Conservation (phyloP, 768 basidiomycete genomes). For the Amanita thiersii region DNA sequence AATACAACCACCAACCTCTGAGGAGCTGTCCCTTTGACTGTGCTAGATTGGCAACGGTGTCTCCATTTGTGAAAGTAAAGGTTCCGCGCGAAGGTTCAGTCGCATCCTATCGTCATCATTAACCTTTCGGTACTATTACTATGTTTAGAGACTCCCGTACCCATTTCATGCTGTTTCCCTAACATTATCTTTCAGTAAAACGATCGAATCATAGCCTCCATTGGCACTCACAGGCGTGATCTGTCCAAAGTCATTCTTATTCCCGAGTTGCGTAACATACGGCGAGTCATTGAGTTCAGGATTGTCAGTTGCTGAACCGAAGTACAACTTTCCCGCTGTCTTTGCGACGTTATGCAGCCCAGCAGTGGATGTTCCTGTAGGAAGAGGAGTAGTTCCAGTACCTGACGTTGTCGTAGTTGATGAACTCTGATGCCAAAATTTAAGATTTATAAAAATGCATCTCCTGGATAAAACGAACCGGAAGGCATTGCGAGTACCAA, state of each 20-base stretch:
- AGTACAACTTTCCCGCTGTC: conserved; percentile 39
- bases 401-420: no score
- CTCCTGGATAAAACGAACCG: no score
- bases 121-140: background rate
- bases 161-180: conserved; percentile 51
- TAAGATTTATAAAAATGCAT: no score
- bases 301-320: conserved; percentile 43
- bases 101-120: conserved; percentile 28
- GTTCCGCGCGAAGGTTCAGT: conserved; percentile 40
- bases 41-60: conserved; percentile 35
- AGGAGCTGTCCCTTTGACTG: conserved; percentile 37
- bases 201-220: background rate
- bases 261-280: conserved; percentile 29
- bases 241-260: conserved; percentile 33
- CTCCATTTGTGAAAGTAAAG: conserved; percentile 38
- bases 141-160: conserved; percentile 19
- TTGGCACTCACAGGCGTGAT: conserved; percentile 29
- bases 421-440: no score
- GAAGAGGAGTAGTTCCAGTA: no score
- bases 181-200: background rate
- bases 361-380: no score
- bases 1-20: no score
- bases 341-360: conserved; percentile 20
- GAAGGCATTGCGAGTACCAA: no score
- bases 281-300: conserved; percentile 33